Percentiles rank a stretch among this genome's conserved stretches.
These are phyloP conservation scores for Penicillium alfredii DNA, from an alignment of 495 filamentous ascomycete genomes.

Conservation along the genomic window DNA sequence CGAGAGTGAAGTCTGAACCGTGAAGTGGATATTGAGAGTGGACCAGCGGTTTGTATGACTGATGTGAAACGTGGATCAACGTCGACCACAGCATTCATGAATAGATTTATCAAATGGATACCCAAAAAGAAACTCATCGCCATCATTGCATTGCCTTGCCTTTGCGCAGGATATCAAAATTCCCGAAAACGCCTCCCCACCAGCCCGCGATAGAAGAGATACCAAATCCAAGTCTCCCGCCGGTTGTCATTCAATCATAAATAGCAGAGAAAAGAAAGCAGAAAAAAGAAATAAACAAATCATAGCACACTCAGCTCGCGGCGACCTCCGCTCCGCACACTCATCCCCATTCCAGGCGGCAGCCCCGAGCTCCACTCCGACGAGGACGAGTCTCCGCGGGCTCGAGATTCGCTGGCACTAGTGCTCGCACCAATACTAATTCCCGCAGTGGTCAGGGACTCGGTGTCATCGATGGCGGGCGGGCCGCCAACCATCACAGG, in stretches of 20 bases:
- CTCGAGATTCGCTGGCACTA: slow-evolving; percentile 18
- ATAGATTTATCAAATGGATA: too few relatives aligned
- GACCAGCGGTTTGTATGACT: too few relatives aligned
- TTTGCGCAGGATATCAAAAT: too few relatives aligned
- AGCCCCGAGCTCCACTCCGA: slow-evolving; percentile 21
- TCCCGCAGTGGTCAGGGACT: slow-evolving; percentile 23
- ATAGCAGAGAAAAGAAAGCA: too few relatives aligned
- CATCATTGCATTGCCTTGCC: too few relatives aligned
- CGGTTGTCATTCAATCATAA: slow-evolving; percentile 9
- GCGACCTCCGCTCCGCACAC: slow-evolving; percentile 21
- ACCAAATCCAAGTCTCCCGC: slow-evolving; percentile 5
- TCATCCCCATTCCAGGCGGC: slow-evolving; percentile 14
- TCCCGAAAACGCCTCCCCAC: too few relatives aligned
- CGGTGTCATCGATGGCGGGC: slow-evolving; percentile 17
- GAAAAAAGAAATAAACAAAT: slow-evolving; percentile 3
- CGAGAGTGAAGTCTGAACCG: too few relatives aligned
- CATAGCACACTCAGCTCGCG: slow-evolving; percentile 33
- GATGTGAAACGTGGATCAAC: too few relatives aligned
- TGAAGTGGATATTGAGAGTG: too few relatives aligned
- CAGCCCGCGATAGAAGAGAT: too few relatives aligned
- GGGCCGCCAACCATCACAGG: slow-evolving; percentile 30
- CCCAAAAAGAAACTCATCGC: too few relatives aligned
- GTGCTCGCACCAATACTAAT: slow-evolving; percentile 24
- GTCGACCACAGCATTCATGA: too few relatives aligned
- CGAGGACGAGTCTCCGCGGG: slow-evolving; percentile 21